Evolutionary conservation across 352 stramenopile genomes (phyloP).

Genomic region (Thraustochytrium sp.): DNA sequence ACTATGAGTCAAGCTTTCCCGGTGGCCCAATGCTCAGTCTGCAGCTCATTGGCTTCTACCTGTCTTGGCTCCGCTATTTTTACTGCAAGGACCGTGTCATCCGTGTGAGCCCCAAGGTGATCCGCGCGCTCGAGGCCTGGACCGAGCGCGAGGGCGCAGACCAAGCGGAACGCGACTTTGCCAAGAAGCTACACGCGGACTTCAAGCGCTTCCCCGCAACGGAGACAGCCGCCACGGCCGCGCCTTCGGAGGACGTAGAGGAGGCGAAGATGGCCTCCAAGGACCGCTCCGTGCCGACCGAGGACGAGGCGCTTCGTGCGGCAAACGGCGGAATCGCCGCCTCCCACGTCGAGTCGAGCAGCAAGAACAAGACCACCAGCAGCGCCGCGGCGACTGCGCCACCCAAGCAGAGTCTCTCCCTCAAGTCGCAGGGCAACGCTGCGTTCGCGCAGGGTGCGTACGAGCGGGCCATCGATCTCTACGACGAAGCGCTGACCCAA

Average conservation of each 20-base stretch:
- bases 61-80: constrained; percentile 34
- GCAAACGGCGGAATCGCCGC: not conserved
- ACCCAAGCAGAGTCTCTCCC: not conserved
- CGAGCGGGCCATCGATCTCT: not conserved
- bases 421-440: not conserved
- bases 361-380: too few relatives aligned
- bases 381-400: too few relatives aligned
- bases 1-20: constrained; percentile 1
- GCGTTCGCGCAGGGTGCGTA: not conserved
- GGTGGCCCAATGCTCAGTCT: not conserved
- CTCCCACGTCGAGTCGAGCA: not conserved
- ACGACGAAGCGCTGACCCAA: not conserved
- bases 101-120: constrained; percentile 21
- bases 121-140: not conserved
- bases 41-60: constrained; percentile 20
- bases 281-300: not conserved
- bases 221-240: not conserved
- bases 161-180: not conserved
- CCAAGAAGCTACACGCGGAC: constrained; percentile 17
- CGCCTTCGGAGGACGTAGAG: not conserved
- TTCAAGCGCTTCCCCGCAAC: constrained; percentile 23
- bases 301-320: not conserved
- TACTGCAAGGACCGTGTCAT: constrained; percentile 7
- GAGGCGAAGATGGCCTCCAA: not conserved
- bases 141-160: not conserved